These are phyloP conservation scores for Linaria vulgaris DNA, from an alignment of 257 asterid genomes.

Conservation along the genomic window DNA sequence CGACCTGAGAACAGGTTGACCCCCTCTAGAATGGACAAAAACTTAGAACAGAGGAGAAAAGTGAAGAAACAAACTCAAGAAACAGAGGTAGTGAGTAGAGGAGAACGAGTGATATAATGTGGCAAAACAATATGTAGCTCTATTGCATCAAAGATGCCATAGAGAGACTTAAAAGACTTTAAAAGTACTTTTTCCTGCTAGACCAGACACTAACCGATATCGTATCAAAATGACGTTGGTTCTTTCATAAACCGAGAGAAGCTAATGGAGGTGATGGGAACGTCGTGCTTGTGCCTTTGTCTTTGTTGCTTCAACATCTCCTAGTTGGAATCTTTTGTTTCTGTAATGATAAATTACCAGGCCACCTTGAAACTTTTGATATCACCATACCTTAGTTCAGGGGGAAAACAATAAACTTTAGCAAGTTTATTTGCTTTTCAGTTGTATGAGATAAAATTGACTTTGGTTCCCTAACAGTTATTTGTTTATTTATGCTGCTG, in stretches of 20 bases:
- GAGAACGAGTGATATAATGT: too few species aligned
- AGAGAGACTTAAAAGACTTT: neutral
- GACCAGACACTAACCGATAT: too few species aligned
- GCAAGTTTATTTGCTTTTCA: neutral
- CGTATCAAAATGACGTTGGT: neutral
- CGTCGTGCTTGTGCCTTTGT: neutral
- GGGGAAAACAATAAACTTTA: too few species aligned
- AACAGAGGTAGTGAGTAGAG: neutral
- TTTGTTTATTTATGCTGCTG: constrained; percentile 9
- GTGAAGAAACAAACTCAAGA: neutral
- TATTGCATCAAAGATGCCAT: neutral
- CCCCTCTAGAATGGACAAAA: neutral
- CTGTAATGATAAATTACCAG: neutral
- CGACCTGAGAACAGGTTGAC: neutral
- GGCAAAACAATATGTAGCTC: neutral
- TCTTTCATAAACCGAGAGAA: neutral
- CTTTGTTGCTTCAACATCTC: neutral
- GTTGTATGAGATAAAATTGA: neutral
- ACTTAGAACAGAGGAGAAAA: neutral
- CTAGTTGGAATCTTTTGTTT: neutral
- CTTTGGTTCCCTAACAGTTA: neutral
- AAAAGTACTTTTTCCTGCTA: neutral
- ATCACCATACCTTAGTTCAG: too few species aligned
- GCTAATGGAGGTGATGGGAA: neutral
- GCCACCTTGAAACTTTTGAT: neutral